phyloP scores from a whole-genome alignment of 768 basidiomycete genomes.

The Lactifluus subvellereus region DNA sequence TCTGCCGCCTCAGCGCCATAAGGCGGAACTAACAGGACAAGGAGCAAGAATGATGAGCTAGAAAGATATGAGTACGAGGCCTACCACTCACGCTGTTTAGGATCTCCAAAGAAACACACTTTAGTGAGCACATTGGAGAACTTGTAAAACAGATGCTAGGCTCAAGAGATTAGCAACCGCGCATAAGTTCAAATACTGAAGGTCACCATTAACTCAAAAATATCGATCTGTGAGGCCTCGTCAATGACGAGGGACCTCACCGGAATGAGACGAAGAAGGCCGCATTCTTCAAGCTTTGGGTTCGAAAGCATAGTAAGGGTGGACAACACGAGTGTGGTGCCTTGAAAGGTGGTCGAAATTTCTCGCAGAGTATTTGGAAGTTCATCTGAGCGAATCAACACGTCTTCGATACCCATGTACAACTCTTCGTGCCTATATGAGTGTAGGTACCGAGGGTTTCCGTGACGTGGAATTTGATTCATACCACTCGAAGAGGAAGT shows the following conservation, averaged over 20 bases:
- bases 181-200: background rate
- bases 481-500: conserved; percentile 31
- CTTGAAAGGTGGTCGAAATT: conserved; percentile 29
- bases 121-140: conserved; percentile 37
- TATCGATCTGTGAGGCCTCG: conserved; percentile 48
- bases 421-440: conserved; percentile 48
- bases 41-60: background rate
- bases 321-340: conserved; percentile 37
- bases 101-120: conserved; percentile 51
- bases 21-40: conserved; percentile 40
- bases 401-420: conserved; percentile 33
- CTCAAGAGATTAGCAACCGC: background rate
- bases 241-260: conserved; percentile 48
- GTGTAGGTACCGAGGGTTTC: too few species aligned
- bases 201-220: conserved; percentile 44
- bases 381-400: conserved; percentile 39
- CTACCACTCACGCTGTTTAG: conserved; percentile 41
- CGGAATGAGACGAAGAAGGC: conserved; percentile 36
- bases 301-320: conserved; percentile 50
- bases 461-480: background rate
- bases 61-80: background rate
- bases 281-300: conserved; percentile 33
- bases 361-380: conserved; percentile 30
- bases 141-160: conserved; percentile 41
- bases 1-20: conserved; percentile 40